Conservation (phyloP, 139 green algal species). For the Picochlorum sp. region DNA sequence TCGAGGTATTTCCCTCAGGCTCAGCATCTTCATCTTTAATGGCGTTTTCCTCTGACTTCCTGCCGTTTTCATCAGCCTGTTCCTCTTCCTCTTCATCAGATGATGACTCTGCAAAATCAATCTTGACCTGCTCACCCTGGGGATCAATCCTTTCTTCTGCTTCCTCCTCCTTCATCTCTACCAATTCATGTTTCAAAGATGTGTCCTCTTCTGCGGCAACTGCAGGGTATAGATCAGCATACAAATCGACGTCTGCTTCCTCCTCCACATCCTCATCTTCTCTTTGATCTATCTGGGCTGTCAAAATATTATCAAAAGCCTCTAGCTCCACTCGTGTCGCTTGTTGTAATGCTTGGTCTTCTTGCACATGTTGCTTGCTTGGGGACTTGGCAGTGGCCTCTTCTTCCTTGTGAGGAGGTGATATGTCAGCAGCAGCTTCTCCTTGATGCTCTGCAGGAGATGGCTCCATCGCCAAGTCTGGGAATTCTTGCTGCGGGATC, state of each 20-base stretch:
- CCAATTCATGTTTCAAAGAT: neutral
- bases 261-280: neutral
- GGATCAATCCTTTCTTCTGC: neutral
- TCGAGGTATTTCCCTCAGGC: too few relatives aligned
- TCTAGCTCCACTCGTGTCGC: neutral
- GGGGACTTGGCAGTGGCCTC: neutral
- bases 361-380: neutral
- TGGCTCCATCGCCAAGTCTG: neutral
- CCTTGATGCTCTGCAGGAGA: neutral
- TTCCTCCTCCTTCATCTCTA: neutral
- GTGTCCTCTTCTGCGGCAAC: neutral
- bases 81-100: conserved; percentile 6
- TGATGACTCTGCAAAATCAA: too few relatives aligned
- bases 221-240: conserved; percentile 2
- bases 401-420: neutral
- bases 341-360: neutral
- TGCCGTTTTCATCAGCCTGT: neutral
- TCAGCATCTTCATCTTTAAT: too few relatives aligned
- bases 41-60: conserved; percentile 2
- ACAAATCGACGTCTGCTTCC: neutral
- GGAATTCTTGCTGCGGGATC: neutral
- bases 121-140: neutral
- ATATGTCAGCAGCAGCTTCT: neutral
- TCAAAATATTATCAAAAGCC: neutral
- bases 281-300: neutral